These are phyloP conservation scores for Flaveria linearis DNA, from an alignment of 129 eudicot species.

Conservation along the genomic window DNA sequence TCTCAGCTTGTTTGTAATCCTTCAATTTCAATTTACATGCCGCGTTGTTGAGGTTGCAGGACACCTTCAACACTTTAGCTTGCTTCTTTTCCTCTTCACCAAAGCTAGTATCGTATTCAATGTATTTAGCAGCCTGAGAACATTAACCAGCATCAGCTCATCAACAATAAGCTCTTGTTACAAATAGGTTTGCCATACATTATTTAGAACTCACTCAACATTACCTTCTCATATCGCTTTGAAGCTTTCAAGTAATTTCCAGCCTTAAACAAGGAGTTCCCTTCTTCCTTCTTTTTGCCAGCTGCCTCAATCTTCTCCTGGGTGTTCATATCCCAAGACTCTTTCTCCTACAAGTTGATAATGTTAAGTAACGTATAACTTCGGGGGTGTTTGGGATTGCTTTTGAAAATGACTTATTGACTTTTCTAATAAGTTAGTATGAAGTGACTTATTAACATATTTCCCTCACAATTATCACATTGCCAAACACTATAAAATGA, in stretches of 20 bases:
- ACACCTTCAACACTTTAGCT: conserved; percentile 65
- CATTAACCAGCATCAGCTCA: not conserved
- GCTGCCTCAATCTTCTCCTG: conserved; percentile 93
- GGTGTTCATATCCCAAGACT: conserved; percentile 92
- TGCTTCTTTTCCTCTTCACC: conserved; percentile 85
- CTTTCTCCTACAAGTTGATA: conserved; percentile 60
- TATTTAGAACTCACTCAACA: not conserved
- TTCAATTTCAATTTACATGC: conserved; percentile 91
- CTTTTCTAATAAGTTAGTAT: too few relatives aligned
- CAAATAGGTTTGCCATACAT: not conserved
- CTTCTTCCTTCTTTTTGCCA: conserved; percentile 90
- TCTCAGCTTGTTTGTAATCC: conserved; percentile 88
- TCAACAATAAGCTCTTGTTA: not conserved
- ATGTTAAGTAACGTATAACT: not conserved
- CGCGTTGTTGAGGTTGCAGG: conserved; percentile 82
- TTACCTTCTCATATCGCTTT: conserved; percentile 86
- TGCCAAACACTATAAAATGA: too few relatives aligned
- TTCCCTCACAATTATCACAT: too few relatives aligned
- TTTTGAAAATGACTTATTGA: too few relatives aligned
- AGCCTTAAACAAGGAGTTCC: conserved; percentile 76
- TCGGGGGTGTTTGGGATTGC: too few relatives aligned
- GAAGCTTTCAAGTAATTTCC: conserved; percentile 82
- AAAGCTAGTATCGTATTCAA: conserved; percentile 71
- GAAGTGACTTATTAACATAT: too few relatives aligned
- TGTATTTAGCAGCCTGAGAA: conserved; percentile 73